Conservation (phyloP, 768 basidiomycete species). For the Lactarius psammicola region DNA sequence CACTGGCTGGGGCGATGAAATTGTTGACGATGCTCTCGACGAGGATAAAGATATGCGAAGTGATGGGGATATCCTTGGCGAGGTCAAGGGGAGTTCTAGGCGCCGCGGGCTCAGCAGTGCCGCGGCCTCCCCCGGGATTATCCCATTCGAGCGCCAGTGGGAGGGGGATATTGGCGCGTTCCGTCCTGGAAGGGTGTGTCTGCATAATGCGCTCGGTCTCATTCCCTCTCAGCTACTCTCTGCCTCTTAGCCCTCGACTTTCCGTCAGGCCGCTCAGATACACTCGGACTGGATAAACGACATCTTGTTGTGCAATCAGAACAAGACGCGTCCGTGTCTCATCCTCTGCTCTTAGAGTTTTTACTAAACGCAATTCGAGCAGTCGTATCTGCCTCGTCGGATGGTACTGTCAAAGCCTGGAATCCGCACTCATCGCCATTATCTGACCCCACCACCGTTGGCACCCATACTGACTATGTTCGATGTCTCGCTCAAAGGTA, state of each 20-base stretch:
- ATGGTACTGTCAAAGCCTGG: constrained; percentile 94
- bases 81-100: constrained; percentile 49
- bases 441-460: constrained; percentile 64
- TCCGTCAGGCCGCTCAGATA: constrained; percentile 84
- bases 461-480: constrained; percentile 82
- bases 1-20: constrained; percentile 81
- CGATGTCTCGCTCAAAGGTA: constrained; percentile 76
- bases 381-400: constrained; percentile 94
- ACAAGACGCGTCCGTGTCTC: constrained; percentile 68
- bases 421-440: constrained; percentile 66
- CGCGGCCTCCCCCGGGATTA: constrained; percentile 30
- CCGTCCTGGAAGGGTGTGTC: constrained; percentile 49
- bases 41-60: constrained; percentile 59
- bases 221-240: background rate
- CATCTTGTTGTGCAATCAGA: constrained; percentile 84
- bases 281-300: constrained; percentile 99
- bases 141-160: constrained; percentile 76
- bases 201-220: background rate
- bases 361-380: constrained; percentile 14
- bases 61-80: constrained; percentile 77
- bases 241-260: constrained; percentile 50
- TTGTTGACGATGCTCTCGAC: constrained; percentile 61
- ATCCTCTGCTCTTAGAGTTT: background rate
- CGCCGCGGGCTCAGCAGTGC: constrained; percentile 37
- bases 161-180: constrained; percentile 63